Conservation (phyloP, 345 rosid genomes). For the Eucalyptus melliodora region DNA sequence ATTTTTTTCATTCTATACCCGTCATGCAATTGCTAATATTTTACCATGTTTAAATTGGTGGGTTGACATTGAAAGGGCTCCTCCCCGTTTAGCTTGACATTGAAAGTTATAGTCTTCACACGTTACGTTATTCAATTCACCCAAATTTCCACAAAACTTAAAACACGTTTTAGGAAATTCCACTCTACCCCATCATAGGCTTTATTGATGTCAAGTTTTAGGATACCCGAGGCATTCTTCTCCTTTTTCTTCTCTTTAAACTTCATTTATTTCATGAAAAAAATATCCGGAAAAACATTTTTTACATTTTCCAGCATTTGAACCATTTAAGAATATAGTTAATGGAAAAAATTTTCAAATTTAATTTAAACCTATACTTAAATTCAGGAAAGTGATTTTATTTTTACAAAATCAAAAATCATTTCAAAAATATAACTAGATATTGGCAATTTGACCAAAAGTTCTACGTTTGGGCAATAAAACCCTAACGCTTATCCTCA, state of each 20-base stretch:
- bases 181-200: background rate
- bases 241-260: background rate
- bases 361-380: too few relatives aligned
- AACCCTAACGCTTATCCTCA: too few relatives aligned
- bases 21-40: background rate
- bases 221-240: background rate
- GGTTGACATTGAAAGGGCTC: background rate
- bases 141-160: background rate
- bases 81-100: background rate
- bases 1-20: background rate
- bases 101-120: background rate
- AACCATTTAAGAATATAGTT: too few relatives aligned
- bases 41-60: background rate
- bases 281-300: accelerated
- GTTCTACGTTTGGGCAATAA: accelerated
- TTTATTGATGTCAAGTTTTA: too few relatives aligned
- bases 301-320: too few relatives aligned
- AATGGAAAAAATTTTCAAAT: too few relatives aligned
- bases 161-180: too few relatives aligned
- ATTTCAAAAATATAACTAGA: too few relatives aligned
- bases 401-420: too few relatives aligned
- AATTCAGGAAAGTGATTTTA: too few relatives aligned
- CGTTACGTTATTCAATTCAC: background rate
- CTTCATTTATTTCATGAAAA: too few relatives aligned
- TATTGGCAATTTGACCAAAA: too few relatives aligned